phyloP scores from a whole-genome alignment of 371 early-diverging fungal genomes.

The Lichtheimia hyalospora region DNA sequence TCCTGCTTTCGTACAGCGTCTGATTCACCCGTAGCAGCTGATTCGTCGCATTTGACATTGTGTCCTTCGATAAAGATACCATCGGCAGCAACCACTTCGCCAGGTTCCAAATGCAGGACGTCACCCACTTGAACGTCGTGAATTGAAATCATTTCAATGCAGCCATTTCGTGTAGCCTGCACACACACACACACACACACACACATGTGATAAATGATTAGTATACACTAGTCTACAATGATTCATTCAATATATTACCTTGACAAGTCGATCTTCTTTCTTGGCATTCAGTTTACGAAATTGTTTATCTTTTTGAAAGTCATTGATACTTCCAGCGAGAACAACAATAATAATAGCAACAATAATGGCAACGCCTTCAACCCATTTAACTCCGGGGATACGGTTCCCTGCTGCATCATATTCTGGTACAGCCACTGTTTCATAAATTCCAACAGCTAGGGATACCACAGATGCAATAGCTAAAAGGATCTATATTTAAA shows the following conservation, averaged over 20 bases:
- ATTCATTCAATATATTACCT: constrained; percentile 32
- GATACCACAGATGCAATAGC: constrained; percentile 83
- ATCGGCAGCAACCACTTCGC: constrained; percentile 91
- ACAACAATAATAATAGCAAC: constrained; percentile 83
- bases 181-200: no score
- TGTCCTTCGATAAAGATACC: constrained; percentile 83
- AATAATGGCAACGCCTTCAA: constrained; percentile 79
- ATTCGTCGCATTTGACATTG: constrained; percentile 87
- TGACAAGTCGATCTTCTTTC: constrained; percentile 78
- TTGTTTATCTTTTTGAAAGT: constrained; percentile 87
- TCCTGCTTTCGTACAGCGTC: constrained; percentile 64
- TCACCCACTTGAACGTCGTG: constrained; percentile 88
- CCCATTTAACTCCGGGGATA: constrained; percentile 65
- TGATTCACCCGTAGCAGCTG: constrained; percentile 90
- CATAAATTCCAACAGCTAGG: constrained; percentile 83
- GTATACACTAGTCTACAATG: background rate
- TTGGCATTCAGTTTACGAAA: constrained; percentile 82
- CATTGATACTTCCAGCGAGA: constrained; percentile 76
- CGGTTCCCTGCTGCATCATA: constrained; percentile 28
- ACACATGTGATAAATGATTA: background rate
- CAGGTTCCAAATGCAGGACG: constrained; percentile 85
- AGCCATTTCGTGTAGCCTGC: constrained; percentile 74
- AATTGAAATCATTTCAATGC: constrained; percentile 73
- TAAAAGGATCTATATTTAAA: constrained; percentile 58
- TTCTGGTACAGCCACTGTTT: constrained; percentile 60